Conservation (phyloP, 179 eudicot species). For the Patellifolia procumbens region DNA sequence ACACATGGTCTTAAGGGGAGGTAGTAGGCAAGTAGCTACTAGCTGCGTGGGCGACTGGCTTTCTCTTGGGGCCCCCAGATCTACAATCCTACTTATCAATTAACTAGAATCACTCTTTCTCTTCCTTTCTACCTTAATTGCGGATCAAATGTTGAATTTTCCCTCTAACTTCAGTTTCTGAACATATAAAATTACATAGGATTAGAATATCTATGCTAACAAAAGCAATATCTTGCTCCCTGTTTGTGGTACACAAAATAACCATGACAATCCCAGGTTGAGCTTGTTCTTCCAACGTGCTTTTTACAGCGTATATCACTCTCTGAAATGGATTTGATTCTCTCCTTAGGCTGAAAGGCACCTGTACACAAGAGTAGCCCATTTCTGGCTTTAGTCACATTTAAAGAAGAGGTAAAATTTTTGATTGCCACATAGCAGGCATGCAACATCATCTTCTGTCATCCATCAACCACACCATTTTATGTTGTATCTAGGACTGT, state of each 20-base stretch:
- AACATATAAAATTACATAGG: not conserved
- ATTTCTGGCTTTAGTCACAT: not conserved
- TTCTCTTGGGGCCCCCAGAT: not conserved
- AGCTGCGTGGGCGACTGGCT: not conserved
- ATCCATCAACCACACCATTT: not conserved
- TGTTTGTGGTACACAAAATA: not conserved
- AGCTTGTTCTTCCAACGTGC: not conserved
- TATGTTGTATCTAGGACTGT: not conserved
- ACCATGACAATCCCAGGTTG: not conserved
- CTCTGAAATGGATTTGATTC: not conserved
- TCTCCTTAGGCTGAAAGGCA: not conserved
- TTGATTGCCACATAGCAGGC: not conserved
- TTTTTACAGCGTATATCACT: too few species aligned
- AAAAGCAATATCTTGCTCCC: not conserved
- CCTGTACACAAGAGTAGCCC: not conserved
- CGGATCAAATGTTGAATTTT: too few species aligned
- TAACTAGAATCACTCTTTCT: not conserved
- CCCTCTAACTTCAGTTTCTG: not conserved
- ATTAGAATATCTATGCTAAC: not conserved
- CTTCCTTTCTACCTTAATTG: not conserved
- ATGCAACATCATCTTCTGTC: not conserved
- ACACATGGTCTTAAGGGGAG: not conserved
- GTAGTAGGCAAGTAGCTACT: too few species aligned
- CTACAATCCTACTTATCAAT: not conserved
- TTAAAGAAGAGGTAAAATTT: not conserved